Base-by-base conservation (phyloP, 805 yeast genomes). In the Yamadazyma kitorensis region DNA sequence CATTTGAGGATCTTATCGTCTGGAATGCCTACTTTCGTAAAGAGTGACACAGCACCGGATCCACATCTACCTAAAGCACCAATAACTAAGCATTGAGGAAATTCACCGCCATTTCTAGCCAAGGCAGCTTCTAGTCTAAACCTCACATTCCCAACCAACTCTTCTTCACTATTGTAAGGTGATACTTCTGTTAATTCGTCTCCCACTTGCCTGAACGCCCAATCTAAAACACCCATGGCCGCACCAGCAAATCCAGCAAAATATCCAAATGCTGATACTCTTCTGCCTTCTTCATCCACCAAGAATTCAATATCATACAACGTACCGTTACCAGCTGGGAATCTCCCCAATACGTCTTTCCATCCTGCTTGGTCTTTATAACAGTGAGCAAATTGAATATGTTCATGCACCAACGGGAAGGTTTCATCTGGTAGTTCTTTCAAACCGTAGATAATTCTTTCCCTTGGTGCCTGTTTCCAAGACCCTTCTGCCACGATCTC, bases 241-340 rank as follows among this genome's bases (percentile, higher is more conserved):
- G 99, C 98, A 54, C 99, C 99, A 5, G 98, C 98, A 59, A 93
- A 93, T n/a, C 99, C 99, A 28, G 99, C 98, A 61, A 91, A 91
- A 72, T 78, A 93, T n/a, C 99, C 99, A 58, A 93, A 93, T 6
- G 98, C 98, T 28, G 99, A 98, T 17, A 93, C 99, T 67, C 99
- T 85, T 72, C 98, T 85, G 22, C 98, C 98, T 54, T 78, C 80
- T 50, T 84, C 96, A 59, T 93, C 87, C 60, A 85, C 94, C 59
- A 93, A 71, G 57, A 93, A 93, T 68, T 93, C 99, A 47, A 93
- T 71, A 59, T 93, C 99, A 59, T 93, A 93, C 47, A 93, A 74
- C 10, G 77, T 74, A 49, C 98, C 98, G 39, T 84, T 77, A 32
- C 99, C 99, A 24, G 76, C 81, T 33, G 94, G 94, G 70, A 88